phyloP scores from a whole-genome alignment of 1,284 basidiomycete species.

The Cutaneotrichosporon sp. region DNA sequence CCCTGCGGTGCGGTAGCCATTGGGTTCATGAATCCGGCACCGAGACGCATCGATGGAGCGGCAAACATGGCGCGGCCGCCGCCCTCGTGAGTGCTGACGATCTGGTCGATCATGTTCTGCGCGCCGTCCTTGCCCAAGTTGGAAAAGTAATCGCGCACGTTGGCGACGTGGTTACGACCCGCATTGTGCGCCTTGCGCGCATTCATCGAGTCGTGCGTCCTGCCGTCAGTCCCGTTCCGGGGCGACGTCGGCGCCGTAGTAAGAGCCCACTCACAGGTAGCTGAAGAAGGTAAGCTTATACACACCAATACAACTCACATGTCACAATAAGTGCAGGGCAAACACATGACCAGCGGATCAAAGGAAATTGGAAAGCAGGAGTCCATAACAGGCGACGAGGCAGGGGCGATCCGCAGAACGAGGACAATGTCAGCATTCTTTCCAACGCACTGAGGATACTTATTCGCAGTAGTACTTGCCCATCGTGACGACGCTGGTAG shows the following conservation, averaged over 20 bases:
- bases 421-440: conserved; percentile 9
- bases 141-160: conserved; percentile 95
- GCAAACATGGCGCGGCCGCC: conserved; percentile 52
- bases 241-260: too few relatives aligned
- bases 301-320: conserved; percentile 24
- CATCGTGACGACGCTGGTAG: conserved; percentile 22
- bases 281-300: conserved; percentile 47
- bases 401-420: background rate
- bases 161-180: conserved; percentile 90
- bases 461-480: conserved; percentile 66
- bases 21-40: conserved; percentile 42
- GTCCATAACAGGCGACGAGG: background rate
- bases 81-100: conserved; percentile 82
- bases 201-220: conserved; percentile 40
- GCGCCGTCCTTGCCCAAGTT: conserved; percentile 93
- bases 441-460: conserved; percentile 11
- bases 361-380: background rate
- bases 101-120: conserved; percentile 92
- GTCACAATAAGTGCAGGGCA: conserved; percentile 28
- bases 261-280: conserved; percentile 47
- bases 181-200: conserved; percentile 98
- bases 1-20: conserved; percentile 22
- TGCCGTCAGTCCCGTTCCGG: background rate
- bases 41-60: conserved; percentile 60
- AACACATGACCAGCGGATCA: background rate